Evolutionary conservation across 2,329 filamentous ascomycete genomes (phyloP), one percentile per base, ranked within the genome.

Genomic region (Trichoderma pleuroti): DNA sequence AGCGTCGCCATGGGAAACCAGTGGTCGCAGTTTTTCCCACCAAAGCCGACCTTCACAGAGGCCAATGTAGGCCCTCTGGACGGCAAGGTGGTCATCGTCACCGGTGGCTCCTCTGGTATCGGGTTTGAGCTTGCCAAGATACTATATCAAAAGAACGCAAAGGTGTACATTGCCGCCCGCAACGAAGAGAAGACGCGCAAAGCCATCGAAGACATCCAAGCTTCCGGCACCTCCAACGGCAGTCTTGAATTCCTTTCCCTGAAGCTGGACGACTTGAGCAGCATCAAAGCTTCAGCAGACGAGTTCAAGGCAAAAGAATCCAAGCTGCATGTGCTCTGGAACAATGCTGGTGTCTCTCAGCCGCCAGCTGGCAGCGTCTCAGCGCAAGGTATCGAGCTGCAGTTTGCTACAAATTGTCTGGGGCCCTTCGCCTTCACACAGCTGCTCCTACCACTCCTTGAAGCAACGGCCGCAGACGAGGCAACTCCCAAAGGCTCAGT

Each of bases 101-200:
- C 76, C 1, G 77, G 77, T 68, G 72, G 75, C 60, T 76, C 75
- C 70, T 74, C 74, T 11, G 77, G 77, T 82, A 79, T 86, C 7
- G 86, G 86, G 24, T 81, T 82, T 52, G 84, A 87, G 72, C 79
- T 88, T n/a, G 79, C 78, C 63, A 81, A 81, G 34, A 83, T 88
- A 6, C 80, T 89, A 18, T 89, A 88, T 76, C 75, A 78, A 5
- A 82, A 81, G 30, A 83, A 86, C 69, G 86, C 79, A 46, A 86
- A 79, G 5, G 82, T 88, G 30, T 88, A 87, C 75, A 76, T 87
- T 42, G 84, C 84, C 4, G 82, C 82, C 1, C 83, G 86, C 46
- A 82, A 80, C 5, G 72, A 78, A 28, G 75, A 79, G 11, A 84
- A 84, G 72, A 83, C 80, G 34, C 76, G 78, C 5, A 66, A 75